These are phyloP conservation scores for Rostrohypoxylon terebratum DNA, from an alignment of 495 filamentous ascomycete species.

Conservation along the genomic window DNA sequence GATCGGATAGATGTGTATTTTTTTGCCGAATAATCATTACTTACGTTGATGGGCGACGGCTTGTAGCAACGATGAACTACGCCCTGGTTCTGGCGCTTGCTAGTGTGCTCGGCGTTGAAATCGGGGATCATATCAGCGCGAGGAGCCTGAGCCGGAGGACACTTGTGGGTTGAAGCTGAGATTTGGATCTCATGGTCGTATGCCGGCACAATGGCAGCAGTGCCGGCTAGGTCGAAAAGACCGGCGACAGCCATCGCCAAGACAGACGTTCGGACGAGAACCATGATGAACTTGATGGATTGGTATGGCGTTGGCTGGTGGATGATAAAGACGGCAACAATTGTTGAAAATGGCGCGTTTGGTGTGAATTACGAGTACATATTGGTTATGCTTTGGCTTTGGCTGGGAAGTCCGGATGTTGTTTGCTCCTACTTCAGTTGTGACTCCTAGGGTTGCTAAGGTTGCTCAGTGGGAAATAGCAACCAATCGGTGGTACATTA, in stretches of 20 bases:
- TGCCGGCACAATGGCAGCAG: not conserved
- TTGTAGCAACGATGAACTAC: slow-evolving; percentile 45
- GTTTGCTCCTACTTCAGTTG: slow-evolving; percentile 11
- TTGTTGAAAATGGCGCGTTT: not conserved
- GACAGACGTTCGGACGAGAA: slow-evolving; percentile 13
- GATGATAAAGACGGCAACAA: not conserved
- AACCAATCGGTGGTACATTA: not conserved
- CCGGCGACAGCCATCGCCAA: slow-evolving; percentile 6
- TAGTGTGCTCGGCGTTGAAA: slow-evolving; percentile 10
- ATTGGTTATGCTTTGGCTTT: too few relatives aligned
- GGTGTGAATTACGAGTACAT: not conserved
- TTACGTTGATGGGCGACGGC: slow-evolving; percentile 39
- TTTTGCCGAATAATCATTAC: not conserved
- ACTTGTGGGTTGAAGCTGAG: not conserved
- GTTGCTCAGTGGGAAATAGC: not conserved
- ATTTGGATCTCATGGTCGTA: not conserved
- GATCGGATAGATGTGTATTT: too few relatives aligned
- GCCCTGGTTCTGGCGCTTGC: slow-evolving; percentile 28
- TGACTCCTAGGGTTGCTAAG: not conserved
- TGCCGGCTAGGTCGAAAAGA: slow-evolving; percentile 8
- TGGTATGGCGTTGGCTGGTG: slow-evolving; percentile 8
- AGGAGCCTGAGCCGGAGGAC: slow-evolving; percentile 6
- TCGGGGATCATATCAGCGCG: slow-evolving; percentile 4
- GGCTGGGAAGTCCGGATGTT: not conserved
- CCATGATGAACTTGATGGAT: slow-evolving; percentile 21